A percentile compares a stretch with the other conserved stretches of the same genome.
phyloP scores from a whole-genome alignment of 805 yeast species.

The Hanseniaspora meyeri region DNA sequence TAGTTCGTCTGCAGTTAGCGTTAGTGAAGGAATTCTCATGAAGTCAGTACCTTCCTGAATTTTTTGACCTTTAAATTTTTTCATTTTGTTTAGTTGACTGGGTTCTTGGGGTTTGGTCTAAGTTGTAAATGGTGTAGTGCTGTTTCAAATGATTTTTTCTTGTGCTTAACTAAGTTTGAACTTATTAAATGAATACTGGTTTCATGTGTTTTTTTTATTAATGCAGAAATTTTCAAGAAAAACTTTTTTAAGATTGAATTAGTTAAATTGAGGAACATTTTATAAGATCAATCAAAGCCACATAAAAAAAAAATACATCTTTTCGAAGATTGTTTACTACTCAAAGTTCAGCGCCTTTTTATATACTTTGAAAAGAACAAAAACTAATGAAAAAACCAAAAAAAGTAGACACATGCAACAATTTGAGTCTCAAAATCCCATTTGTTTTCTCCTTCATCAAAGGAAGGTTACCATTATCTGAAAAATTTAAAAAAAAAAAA shows the following conservation, averaged over 20 bases:
- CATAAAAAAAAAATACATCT: not conserved
- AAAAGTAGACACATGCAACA: not conserved
- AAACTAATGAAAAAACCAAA: not conserved
- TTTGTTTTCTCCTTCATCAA: not conserved
- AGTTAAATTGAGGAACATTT: not conserved
- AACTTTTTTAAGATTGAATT: not conserved
- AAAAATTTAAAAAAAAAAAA: not conserved
- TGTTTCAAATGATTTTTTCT: not conserved
- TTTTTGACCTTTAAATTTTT: slow-evolving; percentile 24
- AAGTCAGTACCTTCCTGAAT: slow-evolving; percentile 22
- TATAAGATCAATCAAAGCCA: not conserved
- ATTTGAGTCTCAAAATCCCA: not conserved
- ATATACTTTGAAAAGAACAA: no score
- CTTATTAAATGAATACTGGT: not conserved
- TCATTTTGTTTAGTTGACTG: slow-evolving; percentile 18
- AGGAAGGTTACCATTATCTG: not conserved
- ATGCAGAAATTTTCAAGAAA: no score
- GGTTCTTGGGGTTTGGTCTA: not conserved
- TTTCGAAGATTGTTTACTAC: not conserved
- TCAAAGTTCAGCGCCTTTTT: not conserved
- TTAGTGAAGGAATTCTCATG: slow-evolving; percentile 25
- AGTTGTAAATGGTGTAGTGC: not conserved
- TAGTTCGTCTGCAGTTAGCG: slow-evolving; percentile 23
- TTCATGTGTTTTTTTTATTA: no score
- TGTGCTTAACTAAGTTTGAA: not conserved